A percentile compares a stretch with the other conserved stretches of the same genome.
Evolutionary conservation across 495 filamentous ascomycete genomes (phyloP).

Genomic region (Neurospora hispaniola): DNA sequence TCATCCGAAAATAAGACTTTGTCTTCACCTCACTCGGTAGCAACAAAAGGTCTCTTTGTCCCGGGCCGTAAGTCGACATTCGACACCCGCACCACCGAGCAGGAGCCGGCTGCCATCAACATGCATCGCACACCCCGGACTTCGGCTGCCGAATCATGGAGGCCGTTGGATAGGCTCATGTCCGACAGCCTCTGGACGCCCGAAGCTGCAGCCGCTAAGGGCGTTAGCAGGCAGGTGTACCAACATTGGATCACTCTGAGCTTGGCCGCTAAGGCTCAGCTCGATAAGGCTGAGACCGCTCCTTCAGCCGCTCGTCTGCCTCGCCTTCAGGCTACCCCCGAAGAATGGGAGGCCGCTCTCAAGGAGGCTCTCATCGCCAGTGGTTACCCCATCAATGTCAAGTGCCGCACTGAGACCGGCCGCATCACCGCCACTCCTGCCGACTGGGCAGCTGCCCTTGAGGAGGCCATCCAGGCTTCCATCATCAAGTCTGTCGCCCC

Average conservation of each 20-base stretch:
- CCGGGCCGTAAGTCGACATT: background rate
- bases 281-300: background rate
- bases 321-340: slow-evolving; percentile 11
- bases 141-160: background rate
- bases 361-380: slow-evolving; percentile 20
- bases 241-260: background rate
- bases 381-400: background rate
- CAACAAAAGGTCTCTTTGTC: background rate
- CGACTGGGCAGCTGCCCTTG: slow-evolving; percentile 13
- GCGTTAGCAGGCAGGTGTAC: slow-evolving; percentile 4
- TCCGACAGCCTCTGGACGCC: slow-evolving; percentile 26
- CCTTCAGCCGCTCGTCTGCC: background rate
- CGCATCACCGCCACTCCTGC: slow-evolving; percentile 13
- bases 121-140: slow-evolving; percentile 17
- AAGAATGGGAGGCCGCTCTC: slow-evolving; percentile 27
- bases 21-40: slow-evolving; percentile 15
- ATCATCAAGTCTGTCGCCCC: slow-evolving; percentile 1
- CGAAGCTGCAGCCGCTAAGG: background rate
- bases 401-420: slow-evolving; percentile 7
- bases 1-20: background rate
- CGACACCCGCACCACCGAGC: slow-evolving; percentile 23
- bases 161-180: slow-evolving; percentile 18
- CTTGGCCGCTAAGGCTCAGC: background rate
- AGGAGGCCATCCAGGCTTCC: slow-evolving; percentile 19
- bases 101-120: slow-evolving; percentile 25